Conservation (phyloP, 306 rosid genomes). For the Vicia villosa region DNA sequence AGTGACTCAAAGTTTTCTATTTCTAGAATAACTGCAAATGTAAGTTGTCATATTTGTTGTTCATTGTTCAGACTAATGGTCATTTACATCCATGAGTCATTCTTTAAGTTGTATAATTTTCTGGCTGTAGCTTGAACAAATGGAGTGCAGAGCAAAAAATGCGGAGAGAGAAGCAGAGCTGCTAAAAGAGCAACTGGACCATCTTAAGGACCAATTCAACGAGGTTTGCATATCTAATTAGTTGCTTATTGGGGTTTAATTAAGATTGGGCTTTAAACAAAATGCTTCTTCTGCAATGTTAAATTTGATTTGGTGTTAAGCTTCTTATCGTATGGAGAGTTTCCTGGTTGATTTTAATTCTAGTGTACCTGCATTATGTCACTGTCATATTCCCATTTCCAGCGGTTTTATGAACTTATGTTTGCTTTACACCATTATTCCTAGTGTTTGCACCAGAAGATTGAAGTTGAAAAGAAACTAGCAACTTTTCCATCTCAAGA, state of each 20-base stretch:
- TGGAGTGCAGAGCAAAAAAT: slow-evolving; percentile 74
- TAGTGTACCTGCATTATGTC: slow-evolving; percentile 27
- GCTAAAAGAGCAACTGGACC: slow-evolving; percentile 68
- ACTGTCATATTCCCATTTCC: slow-evolving; percentile 9
- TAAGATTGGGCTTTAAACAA: slow-evolving; percentile 13
- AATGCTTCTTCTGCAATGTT: slow-evolving; percentile 5
- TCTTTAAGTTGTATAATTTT: slow-evolving; percentile 35
- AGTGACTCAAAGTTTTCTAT: slow-evolving; percentile 72
- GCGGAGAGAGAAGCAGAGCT: slow-evolving; percentile 77
- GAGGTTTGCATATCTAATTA: slow-evolving; percentile 59
- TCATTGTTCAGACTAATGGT: slow-evolving; percentile 24
- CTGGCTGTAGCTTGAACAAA: slow-evolving; percentile 66
- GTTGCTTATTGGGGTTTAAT: slow-evolving; percentile 27
- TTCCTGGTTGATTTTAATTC: slow-evolving; percentile 22
- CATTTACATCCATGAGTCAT: not conserved
- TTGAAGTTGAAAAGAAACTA: slow-evolving; percentile 76
- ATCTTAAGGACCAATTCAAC: slow-evolving; percentile 60
- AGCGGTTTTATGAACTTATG: slow-evolving; percentile 15
- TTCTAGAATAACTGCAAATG: slow-evolving; percentile 69
- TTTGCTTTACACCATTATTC: slow-evolving; percentile 24
- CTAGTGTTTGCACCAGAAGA: slow-evolving; percentile 79
- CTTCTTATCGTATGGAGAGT: slow-evolving; percentile 23
- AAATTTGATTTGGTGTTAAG: slow-evolving; percentile 27
- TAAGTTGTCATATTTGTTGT: slow-evolving; percentile 42
- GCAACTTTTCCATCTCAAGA: slow-evolving; percentile 63